Percentiles rank a stretch among this genome's conserved stretches.
Conservation (phyloP, 495 filamentous ascomycete species). For the Penicillium coprophilum region DNA sequence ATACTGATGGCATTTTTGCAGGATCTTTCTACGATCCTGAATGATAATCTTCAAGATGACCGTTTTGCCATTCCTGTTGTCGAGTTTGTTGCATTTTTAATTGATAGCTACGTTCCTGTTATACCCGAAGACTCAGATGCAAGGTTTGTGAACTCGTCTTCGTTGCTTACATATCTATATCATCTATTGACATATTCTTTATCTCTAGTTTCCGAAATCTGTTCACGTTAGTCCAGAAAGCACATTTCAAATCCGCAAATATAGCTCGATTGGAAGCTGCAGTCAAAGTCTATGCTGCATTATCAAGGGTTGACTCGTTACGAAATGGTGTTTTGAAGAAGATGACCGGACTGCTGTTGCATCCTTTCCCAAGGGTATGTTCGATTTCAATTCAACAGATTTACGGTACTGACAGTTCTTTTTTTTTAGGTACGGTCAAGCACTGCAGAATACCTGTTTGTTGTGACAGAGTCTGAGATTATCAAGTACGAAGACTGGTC, state of each 20-base stretch:
- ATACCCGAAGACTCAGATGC: constrained; percentile 20
- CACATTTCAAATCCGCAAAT: constrained; percentile 78
- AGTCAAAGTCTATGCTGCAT: constrained; percentile 69
- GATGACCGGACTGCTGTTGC: constrained; percentile 57
- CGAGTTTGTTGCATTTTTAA: constrained; percentile 71
- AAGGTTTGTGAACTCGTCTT: constrained; percentile 15
- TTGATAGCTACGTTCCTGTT: constrained; percentile 47
- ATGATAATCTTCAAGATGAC: constrained; percentile 55
- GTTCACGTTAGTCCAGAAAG: constrained; percentile 68
- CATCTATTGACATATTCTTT: background rate
- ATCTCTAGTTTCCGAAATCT: constrained; percentile 53
- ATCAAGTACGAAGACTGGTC: constrained; percentile 46
- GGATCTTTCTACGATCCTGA: constrained; percentile 45
- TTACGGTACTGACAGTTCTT: background rate
- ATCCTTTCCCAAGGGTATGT: constrained; percentile 61
- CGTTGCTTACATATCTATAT: background rate
- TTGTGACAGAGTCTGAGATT: constrained; percentile 34
- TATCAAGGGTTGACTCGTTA: constrained; percentile 47
- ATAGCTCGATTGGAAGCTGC: constrained; percentile 77
- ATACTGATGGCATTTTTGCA: constrained; percentile 39
- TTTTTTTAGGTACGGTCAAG: constrained; percentile 36
- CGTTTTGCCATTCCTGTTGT: constrained; percentile 71
- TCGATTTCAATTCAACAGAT: background rate
- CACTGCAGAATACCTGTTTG: constrained; percentile 42
- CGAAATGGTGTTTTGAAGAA: constrained; percentile 52